Evolutionary conservation across 2,329 filamentous ascomycete species (phyloP).

Genomic region (Neofusicoccum sp.): DNA sequence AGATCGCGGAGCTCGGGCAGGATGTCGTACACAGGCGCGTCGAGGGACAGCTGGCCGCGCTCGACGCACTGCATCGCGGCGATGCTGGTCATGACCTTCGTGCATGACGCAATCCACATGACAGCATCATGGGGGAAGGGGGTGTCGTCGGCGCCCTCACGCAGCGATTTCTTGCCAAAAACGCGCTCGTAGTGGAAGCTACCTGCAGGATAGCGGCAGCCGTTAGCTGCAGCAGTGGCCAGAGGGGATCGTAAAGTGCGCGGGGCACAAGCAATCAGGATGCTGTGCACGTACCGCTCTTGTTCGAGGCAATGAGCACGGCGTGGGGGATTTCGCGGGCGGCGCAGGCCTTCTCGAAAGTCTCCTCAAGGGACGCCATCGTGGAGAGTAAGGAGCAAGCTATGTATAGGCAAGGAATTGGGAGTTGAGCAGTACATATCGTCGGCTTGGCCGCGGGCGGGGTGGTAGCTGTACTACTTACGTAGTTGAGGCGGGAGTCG

Average conservation of each 20-base stretch:
- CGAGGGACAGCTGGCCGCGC: conserved; percentile 33
- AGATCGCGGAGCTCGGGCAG: conserved; percentile 36
- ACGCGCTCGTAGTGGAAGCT: conserved; percentile 39
- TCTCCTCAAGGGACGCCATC: conserved; percentile 31
- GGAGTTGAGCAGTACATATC: neutral
- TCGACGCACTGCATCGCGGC: conserved; percentile 40
- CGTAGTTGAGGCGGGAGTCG: too few species aligned
- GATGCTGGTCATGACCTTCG: conserved; percentile 42
- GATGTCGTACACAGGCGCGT: conserved; percentile 36
- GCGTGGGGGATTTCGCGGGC: conserved; percentile 32
- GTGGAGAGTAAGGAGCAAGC: neutral
- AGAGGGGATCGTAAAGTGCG: too few species aligned
- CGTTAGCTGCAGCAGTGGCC: neutral
- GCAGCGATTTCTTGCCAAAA: conserved; percentile 37
- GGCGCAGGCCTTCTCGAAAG: conserved; percentile 28
- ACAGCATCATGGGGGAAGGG: conserved; percentile 27
- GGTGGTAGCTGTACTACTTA: neutral
- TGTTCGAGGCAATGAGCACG: conserved; percentile 30
- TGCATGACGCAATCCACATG: conserved; percentile 44
- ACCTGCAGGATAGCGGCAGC: conserved; percentile 27
- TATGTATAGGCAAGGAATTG: neutral
- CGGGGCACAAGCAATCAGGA: neutral
- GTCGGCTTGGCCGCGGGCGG: neutral
- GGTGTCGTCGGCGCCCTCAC: conserved; percentile 25
- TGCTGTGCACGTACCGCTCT: conserved; percentile 27